Evolutionary conservation across 257 asterid genomes (phyloP), one percentile per base, ranked within the genome.

Genomic region (Nicotiana attenuata): DNA sequence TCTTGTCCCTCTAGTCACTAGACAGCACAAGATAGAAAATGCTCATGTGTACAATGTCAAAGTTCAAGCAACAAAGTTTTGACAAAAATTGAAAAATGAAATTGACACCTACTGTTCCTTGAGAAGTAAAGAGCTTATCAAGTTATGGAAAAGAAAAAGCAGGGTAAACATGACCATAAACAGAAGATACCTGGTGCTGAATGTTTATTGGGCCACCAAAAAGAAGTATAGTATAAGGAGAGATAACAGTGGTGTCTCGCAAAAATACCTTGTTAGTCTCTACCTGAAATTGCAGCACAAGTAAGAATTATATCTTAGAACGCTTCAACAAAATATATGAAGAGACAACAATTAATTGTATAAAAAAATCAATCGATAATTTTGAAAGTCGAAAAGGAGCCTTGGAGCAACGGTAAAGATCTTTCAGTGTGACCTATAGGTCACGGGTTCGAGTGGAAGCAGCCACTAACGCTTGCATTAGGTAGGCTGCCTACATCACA

Each of bases 171-270:
- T 24, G 79, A 55, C 80, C 63, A 50, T 75, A 75, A 75, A 75
- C 63, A 81, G 77, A 65, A 81, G 76, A 81, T 89, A 96, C 99
- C 94, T 94, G 96, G 89, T 96, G 99, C 87, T 94, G 97, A 81
- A 96, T 92, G 85, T 85, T 91, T 80, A 96, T 85, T 61, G 97
- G 88, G 83, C 99, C 99, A 76, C 99, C 99, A 83, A 96, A 96
- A 88, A 96, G 86, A 93, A 96, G 87, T 85, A 96, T 88, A 69
- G 98, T 92, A 87, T 92, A 91, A 83, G 99, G 97, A 55, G 98
- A 96, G 84, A 94, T 89, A 63, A 94, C 81, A 61, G 99, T 91
- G 20, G 97, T 96, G 85, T 96, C 98, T 83, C 97, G 90, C 87
- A 96, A 88, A 90, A 85, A 96, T 81, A 96, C 95, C 86, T 88